Base-by-base conservation (phyloP, 176 grass and related monocot species). In the Chrysopogon serrulatus region DNA sequence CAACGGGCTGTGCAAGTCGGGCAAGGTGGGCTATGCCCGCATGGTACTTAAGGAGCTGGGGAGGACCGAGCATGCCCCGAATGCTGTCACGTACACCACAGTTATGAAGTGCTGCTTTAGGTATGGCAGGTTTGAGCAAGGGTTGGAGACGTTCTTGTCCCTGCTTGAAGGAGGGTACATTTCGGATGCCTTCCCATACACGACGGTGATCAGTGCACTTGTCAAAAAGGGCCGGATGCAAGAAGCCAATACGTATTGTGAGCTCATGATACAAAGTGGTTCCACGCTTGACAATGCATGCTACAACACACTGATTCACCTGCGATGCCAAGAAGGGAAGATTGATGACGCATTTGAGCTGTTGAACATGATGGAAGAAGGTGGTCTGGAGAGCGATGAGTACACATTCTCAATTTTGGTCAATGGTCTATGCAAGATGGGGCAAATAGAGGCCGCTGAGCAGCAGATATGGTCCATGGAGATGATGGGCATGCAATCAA, bases 361-460 rank as follows among this genome's bases (percentile, higher is more conserved):
- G 78, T 51, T 98, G 76, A 82, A 39, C 84, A 89, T 93, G 80
- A 98, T 98, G 91, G 93, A 98, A 87, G 78, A 85, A 67, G 84
- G 87, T 16, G 91, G 89, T 35, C 33, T 98, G 16, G 92, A 93
- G 85, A 90, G 93, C 1, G 87, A 98, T 73, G 90, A 93, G 48
- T 94, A 98, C 87, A 98, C 96, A 17, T 95, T 94, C 65, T 90
- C 91, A n/a, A 94, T 98, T 76, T 60, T 98, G 75, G 86, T 96
- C 19, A 92, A 98, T 84, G 87, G 87, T 59, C 88, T 98, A 60
- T 94, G 89, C 82, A 96, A 94, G 86, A 87, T 96, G 86, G 89
- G 91, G 7, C 78, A 91, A 48, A 64, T 98, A 1, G 89, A 92
- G 85, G 85, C 82, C 24, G 93, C 91, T 9, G 80, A 90, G 53